Base-by-base conservation (phyloP, 768 basidiomycete species). In the Royoungia palumana region DNA sequence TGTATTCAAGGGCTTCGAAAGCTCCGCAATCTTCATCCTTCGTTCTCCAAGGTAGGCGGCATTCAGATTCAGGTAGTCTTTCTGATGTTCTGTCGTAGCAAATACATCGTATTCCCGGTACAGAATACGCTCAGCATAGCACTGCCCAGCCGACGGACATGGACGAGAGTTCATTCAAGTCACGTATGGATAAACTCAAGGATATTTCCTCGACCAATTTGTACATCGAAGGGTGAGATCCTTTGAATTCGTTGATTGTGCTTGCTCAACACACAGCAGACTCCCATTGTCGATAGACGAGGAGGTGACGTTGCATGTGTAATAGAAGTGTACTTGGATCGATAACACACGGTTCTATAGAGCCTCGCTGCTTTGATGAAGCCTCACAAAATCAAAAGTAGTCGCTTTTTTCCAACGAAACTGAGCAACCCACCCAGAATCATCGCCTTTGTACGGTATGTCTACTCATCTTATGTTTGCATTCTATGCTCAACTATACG, bases 51-150 rank as follows among this genome's bases (percentile, higher is more conserved):
- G 78, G 89, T 85, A 48, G 6, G 64, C 56, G 35, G 19, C 14
- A 19, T 40, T 51, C 20, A 12, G 54, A 30, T 14, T 11, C 19
- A 21, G 7, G 10, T 7, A 17, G 1, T 40, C 13, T n/a, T 20
- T 49, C 25, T 51, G 38, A 54, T 46, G 25, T 34, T 25, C 16
- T 22, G 14, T 41, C 25, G 30, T 51, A 80, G 79, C 79, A 76
- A 70, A 74, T 85, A n/a, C 88, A 91, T 68, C 88, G 89, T 62
- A 90, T 91, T 38, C 88, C 87, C 6, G 88, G 88, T 10, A 86
- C 87, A 2, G 64, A 74, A 37, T 87, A 85, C 57, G 75, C 82
- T 8, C 73, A 74, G 32, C 52, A 68, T 12, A 51, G 35, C 27
- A 43, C 42, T 28, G 48, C 44, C 10, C 58, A 63, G 34, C 57